A percentile compares a stretch with the other conserved stretches of the same genome.
Conservation (phyloP, 495 filamentous ascomycete genomes). For the Penicillium flavigenum region DNA sequence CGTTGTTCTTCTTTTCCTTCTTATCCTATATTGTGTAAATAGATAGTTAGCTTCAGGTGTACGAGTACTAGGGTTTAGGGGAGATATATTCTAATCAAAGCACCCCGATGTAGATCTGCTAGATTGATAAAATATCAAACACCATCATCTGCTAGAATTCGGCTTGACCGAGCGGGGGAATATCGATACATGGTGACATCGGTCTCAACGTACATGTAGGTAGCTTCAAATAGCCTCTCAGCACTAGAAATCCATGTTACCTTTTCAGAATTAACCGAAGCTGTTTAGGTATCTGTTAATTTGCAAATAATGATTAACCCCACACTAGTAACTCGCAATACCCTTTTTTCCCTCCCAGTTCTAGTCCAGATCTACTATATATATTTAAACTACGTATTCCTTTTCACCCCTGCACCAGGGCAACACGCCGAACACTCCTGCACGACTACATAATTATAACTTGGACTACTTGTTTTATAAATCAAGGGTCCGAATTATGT, state of each 20-base stretch:
- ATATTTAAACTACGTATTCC: background rate
- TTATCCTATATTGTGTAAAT: conserved; percentile 1
- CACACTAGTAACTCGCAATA: background rate
- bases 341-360: too few species aligned
- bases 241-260: background rate
- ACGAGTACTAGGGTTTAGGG: background rate
- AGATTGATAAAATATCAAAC: background rate
- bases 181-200: conserved; percentile 1
- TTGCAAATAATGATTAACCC: background rate
- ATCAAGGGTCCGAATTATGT: background rate
- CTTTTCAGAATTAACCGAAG: background rate
- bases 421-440: background rate
- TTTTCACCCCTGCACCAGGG: background rate
- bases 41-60: background rate
- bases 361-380: background rate
- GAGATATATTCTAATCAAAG: background rate
- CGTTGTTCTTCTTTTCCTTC: background rate
- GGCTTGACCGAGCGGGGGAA: conserved; percentile 7
- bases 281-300: background rate
- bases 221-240: background rate
- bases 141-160: background rate
- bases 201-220: background rate
- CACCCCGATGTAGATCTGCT: background rate
- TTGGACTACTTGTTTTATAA: background rate
- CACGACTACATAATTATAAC: background rate